phyloP scores from a whole-genome alignment of 768 basidiomycete genomes.

The Saitozyma podzolica region DNA sequence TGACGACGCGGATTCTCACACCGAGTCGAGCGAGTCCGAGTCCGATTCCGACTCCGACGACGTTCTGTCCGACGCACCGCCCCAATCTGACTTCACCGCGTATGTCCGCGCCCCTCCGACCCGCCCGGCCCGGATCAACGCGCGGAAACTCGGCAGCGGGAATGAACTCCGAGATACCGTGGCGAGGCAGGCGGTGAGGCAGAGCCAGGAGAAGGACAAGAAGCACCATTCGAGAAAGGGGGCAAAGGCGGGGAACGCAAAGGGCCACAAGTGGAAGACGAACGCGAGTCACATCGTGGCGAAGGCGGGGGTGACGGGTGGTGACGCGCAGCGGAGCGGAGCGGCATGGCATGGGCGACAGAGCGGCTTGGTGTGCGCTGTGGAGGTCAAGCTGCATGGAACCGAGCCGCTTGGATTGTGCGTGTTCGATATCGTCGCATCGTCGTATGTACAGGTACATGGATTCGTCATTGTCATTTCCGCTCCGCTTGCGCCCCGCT shows the following conservation, averaged over 20 bases:
- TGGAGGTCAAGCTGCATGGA: too few species aligned
- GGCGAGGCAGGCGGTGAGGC: constrained; percentile 11
- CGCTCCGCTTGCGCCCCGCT: not conserved
- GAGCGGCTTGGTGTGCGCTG: too few species aligned
- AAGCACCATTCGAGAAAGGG: constrained; percentile 11
- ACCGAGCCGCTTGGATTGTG: too few species aligned
- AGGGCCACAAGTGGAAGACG: constrained; percentile 52
- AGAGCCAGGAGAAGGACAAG: constrained; percentile 26
- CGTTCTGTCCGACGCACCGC: constrained; percentile 22
- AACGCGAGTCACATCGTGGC: constrained; percentile 41
- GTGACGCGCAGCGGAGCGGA: constrained; percentile 8
- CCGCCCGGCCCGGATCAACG: constrained; percentile 1
- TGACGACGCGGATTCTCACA: constrained; percentile 9
- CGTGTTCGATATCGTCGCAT: not conserved
- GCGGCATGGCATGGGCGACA: not conserved
- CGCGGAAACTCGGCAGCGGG: not conserved
- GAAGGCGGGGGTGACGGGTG: constrained; percentile 31
- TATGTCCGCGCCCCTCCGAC: constrained; percentile 21
- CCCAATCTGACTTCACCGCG: constrained; percentile 39
- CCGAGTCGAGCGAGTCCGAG: constrained; percentile 11
- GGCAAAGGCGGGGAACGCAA: constrained; percentile 40
- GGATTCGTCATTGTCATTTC: not conserved
- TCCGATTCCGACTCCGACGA: constrained; percentile 30
- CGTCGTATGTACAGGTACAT: not conserved
- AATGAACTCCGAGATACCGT: not conserved